Conservation (phyloP, 176 grass and related monocot species). For the Juncus effusus region DNA sequence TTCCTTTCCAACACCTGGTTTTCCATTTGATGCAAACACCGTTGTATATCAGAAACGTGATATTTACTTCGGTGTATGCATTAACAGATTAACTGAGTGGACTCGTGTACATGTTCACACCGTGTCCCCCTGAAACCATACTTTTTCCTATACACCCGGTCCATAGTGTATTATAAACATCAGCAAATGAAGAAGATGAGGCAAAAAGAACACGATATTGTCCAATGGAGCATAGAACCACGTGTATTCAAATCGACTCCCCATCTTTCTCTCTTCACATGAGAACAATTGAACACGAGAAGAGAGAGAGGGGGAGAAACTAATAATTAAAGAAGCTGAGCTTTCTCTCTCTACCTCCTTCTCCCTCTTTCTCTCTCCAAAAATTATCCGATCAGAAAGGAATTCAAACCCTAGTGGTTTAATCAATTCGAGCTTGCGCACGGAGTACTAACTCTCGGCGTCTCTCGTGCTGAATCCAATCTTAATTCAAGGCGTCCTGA, state of each 20-base stretch:
- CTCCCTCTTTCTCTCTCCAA: conserved; percentile 3
- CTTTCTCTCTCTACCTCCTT: conserved; percentile 12
- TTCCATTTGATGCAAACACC: neutral
- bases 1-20: neutral
- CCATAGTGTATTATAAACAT: neutral
- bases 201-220: neutral
- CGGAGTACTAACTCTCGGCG: conserved; percentile 2
- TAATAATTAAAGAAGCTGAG: conserved; percentile 1
- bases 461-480: conserved; percentile 6
- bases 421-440: conserved; percentile 6
- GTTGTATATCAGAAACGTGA: neutral
- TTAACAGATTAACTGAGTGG: neutral
- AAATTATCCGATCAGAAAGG: conserved; percentile 21
- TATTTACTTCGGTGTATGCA: neutral
- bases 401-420: neutral
- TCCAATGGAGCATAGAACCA: conserved; percentile 1
- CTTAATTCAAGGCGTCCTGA: neutral
- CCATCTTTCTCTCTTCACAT: conserved; percentile 24
- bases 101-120: neutral
- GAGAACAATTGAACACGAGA: conserved; percentile 24
- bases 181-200: neutral
- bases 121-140: neutral
- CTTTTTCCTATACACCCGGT: neutral
- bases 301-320: neutral
- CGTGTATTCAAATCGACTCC: conserved; percentile 7